Conservation (phyloP, 305 asterid species). For the Fraxinus greggii region DNA sequence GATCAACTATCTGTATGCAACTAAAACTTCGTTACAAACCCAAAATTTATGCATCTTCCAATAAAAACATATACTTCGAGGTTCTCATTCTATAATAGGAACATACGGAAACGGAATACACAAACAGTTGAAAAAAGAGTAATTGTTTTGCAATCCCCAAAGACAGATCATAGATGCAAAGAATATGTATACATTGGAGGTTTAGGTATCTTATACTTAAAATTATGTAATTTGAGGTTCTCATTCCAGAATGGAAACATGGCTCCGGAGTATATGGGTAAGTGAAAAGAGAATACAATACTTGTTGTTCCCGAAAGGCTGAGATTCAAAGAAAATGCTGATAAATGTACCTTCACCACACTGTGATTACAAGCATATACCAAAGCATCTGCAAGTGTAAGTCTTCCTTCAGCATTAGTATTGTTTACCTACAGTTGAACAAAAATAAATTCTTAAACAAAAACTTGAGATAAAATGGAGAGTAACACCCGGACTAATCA, state of each 20-base stretch:
- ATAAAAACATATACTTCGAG: not conserved
- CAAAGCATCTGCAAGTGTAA: constrained; percentile 37
- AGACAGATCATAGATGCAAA: not conserved
- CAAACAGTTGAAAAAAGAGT: not conserved
- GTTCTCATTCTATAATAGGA: not conserved
- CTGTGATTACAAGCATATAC: constrained; percentile 82
- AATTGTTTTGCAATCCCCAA: not conserved
- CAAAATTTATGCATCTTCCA: not conserved
- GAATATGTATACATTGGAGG: not conserved
- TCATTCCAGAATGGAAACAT: not conserved
- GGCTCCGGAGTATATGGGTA: not conserved
- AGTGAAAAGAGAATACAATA: not conserved
- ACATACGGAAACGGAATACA: not conserved
- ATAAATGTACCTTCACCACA: constrained; percentile 71
- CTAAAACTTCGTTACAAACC: not conserved
- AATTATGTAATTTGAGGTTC: not conserved
- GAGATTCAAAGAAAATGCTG: constrained; percentile 9
- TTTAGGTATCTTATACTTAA: not conserved
- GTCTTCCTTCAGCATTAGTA: constrained; percentile 98
- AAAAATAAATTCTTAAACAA: not conserved
- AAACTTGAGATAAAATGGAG: not conserved
- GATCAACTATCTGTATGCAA: constrained; percentile 71
- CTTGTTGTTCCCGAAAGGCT: not conserved
- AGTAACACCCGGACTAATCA: not conserved
- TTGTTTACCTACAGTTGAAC: constrained; percentile 64